These are phyloP conservation scores for Paralagenidium karlingii DNA, from an alignment of 352 stramenopile genomes.

Conservation along the genomic window DNA sequence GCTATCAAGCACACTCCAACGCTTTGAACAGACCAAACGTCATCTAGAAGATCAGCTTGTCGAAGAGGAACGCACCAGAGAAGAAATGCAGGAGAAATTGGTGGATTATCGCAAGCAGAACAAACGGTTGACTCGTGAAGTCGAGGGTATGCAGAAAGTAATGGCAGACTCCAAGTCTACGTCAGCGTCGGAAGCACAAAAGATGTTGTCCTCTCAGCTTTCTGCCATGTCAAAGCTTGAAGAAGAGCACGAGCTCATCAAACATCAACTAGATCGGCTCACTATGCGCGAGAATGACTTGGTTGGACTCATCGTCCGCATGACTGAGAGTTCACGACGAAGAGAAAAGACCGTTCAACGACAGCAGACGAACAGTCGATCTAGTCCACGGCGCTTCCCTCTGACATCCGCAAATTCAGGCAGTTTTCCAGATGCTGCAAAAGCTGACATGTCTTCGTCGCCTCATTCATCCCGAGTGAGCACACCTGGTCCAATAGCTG, in stretches of 20 bases:
- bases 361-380: too few relatives aligned
- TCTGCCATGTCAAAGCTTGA: not conserved
- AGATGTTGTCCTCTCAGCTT: constrained; percentile 1
- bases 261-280: constrained; percentile 33
- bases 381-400: too few relatives aligned
- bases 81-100: constrained; percentile 66
- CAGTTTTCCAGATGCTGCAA: too few relatives aligned
- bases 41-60: constrained; percentile 67
- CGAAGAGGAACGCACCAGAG: constrained; percentile 49
- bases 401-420: too few relatives aligned
- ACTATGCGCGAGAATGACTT: constrained; percentile 67
- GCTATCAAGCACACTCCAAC: constrained; percentile 29
- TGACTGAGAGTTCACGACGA: constrained; percentile 6
- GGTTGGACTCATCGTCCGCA: constrained; percentile 15
- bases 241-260: not conserved
- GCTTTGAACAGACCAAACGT: constrained; percentile 57
- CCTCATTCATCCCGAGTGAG: too few relatives aligned
- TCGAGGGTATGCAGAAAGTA: constrained; percentile 29
- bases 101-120: constrained; percentile 60
- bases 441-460: too few relatives aligned
- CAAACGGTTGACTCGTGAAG: constrained; percentile 46
- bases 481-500: too few relatives aligned
- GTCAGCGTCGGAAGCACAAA: not conserved
- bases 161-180: constrained; percentile 7
- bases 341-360: too few relatives aligned